Conservation (phyloP, 495 filamentous ascomycete genomes). For the Immersiella caudata region DNA sequence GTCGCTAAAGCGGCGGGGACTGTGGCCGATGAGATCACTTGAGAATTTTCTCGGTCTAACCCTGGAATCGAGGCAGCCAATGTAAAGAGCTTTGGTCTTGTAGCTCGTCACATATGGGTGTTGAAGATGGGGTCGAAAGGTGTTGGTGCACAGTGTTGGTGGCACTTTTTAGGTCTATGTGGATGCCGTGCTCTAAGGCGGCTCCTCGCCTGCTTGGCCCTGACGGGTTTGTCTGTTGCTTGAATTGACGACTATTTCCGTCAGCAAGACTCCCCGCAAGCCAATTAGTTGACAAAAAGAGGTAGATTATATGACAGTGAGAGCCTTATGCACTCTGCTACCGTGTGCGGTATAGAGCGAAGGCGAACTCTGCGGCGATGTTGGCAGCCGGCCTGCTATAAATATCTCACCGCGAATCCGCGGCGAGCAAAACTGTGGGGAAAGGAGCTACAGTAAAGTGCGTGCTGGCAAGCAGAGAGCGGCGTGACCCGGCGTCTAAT, state of each 20-base stretch:
- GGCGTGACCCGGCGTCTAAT: slow-evolving; percentile 13
- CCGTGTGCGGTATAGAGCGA: slow-evolving; percentile 18
- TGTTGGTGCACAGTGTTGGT: too few relatives aligned
- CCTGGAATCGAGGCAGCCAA: too few relatives aligned
- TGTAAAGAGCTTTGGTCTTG: too few relatives aligned
- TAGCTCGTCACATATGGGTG: too few relatives aligned
- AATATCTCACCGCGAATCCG: slow-evolving; percentile 24
- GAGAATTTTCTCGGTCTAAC: too few relatives aligned
- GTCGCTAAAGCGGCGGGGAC: too few relatives aligned
- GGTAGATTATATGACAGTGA: slow-evolving; percentile 1
- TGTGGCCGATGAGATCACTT: too few relatives aligned
- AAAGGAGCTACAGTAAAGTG: slow-evolving; percentile 10
- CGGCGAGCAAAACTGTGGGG: slow-evolving; percentile 11
- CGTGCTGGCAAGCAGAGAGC: neutral
- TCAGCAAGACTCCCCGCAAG: neutral
- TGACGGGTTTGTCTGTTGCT: neutral
- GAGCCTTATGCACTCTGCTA: neutral
- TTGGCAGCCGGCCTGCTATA: slow-evolving; percentile 22
- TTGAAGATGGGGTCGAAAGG: too few relatives aligned
- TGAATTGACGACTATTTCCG: neutral
- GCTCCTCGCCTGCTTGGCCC: neutral
- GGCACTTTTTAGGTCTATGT: too few relatives aligned
- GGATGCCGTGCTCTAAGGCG: too few relatives aligned
- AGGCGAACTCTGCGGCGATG: slow-evolving; percentile 13
- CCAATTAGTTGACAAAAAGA: neutral